Percentiles rank a stretch among this genome's conserved stretches.
Conservation (phyloP, 2,329 filamentous ascomycete species). For the Xylaria hypoxylon region DNA sequence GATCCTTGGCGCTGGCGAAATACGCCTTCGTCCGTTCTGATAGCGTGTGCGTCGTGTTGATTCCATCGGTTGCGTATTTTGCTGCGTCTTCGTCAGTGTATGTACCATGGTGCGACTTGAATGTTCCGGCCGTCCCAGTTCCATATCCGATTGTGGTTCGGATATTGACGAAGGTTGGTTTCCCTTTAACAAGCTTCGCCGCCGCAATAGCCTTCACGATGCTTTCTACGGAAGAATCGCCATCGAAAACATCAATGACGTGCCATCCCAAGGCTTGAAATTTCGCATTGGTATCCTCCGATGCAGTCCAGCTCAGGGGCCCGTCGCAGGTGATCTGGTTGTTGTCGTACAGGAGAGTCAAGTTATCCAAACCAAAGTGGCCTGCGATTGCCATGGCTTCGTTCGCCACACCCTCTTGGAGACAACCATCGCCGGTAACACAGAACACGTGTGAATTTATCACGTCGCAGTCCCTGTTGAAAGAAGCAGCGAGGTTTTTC, state of each 20-base stretch:
- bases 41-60: too few relatives aligned
- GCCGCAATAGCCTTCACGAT: background rate
- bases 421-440: constrained; percentile 66
- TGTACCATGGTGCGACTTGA: too few relatives aligned
- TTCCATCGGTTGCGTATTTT: too few relatives aligned
- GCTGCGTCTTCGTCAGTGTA: too few relatives aligned
- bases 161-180: too few relatives aligned
- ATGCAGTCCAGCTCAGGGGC: background rate
- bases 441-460: constrained; percentile 63
- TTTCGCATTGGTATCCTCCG: constrained; percentile 14
- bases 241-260: constrained; percentile 18
- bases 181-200: too few relatives aligned
- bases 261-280: constrained; percentile 6
- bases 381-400: constrained; percentile 64
- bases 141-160: too few relatives aligned
- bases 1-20: too few relatives aligned
- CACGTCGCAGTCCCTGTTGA: constrained; percentile 62
- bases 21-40: too few relatives aligned
- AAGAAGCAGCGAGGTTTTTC: constrained; percentile 63
- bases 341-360: constrained; percentile 12
- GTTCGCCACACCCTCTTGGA: constrained; percentile 62
- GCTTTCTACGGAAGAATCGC: too few relatives aligned
- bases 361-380: constrained; percentile 3
- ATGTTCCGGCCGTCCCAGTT: too few relatives aligned
- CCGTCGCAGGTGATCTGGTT: constrained; percentile 13